Evolutionary conservation across 345 rosid species (phyloP).

Genomic region (Brassica carinata): DNA sequence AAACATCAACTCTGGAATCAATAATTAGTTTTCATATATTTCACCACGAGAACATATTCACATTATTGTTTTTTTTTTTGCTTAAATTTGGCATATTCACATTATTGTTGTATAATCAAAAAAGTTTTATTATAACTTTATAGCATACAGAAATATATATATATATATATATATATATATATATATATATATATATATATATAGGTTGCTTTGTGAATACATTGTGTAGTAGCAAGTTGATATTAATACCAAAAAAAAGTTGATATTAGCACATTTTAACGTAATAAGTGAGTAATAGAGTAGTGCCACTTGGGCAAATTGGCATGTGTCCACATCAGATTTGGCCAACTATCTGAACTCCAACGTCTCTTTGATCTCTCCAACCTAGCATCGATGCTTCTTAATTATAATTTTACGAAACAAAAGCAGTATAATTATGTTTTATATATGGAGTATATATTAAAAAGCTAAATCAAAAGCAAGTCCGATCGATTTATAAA

Average conservation of each 20-base stretch:
- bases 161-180: not conserved
- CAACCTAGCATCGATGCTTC: constrained; percentile 32
- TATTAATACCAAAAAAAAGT: constrained; percentile 15
- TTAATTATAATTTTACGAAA: constrained; percentile 35
- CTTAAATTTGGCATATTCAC: no score
- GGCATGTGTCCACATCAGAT: constrained; percentile 44
- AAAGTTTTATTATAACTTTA: not conserved
- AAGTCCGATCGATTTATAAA: not conserved
- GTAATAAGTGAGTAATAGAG: constrained; percentile 16
- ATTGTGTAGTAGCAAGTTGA: constrained; percentile 27
- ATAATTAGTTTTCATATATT: not conserved
- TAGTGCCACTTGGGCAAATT: constrained; percentile 37
- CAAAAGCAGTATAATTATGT: constrained; percentile 27
- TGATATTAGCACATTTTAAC: constrained; percentile 23
- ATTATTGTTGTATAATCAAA: not conserved
- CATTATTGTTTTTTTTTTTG: no score
- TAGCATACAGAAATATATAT: not conserved
- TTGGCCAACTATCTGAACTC: constrained; percentile 36
- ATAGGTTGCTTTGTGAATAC: constrained; percentile 31
- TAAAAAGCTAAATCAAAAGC: constrained; percentile 9
- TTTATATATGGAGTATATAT: not conserved
- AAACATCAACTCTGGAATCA: constrained; percentile 7
- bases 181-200: not conserved
- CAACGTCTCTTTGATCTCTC: constrained; percentile 28
- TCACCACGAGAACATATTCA: not conserved